phyloP scores from a whole-genome alignment of 768 basidiomycete species.

The Xerocomus potaroensis region DNA sequence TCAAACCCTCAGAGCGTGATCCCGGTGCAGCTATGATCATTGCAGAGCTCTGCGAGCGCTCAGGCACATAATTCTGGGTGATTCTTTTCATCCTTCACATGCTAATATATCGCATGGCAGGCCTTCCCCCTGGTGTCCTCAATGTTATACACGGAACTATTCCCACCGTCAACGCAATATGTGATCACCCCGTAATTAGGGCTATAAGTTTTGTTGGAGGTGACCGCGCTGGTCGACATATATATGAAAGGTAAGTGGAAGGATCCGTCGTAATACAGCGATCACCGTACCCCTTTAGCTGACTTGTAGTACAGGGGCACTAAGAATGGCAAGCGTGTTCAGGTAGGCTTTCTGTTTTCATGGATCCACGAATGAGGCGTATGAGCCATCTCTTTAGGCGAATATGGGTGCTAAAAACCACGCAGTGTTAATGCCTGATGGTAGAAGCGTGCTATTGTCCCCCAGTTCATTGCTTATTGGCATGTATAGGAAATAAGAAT shows the following conservation, averaged over 20 bases:
- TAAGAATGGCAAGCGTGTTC: slow-evolving; percentile 83
- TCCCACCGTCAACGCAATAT: slow-evolving; percentile 89
- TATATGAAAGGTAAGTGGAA: slow-evolving; percentile 68
- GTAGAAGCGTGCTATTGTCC: slow-evolving; percentile 38
- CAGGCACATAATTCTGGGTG: slow-evolving; percentile 40
- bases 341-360: slow-evolving; percentile 38
- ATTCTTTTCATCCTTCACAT: background rate
- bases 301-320: slow-evolving; percentile 54
- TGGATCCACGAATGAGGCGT: background rate
- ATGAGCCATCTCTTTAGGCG: slow-evolving; percentile 35
- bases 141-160: slow-evolving; percentile 90
- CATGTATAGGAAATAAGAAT: slow-evolving; percentile 76
- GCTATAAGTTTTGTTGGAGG: slow-evolving; percentile 97
- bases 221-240: slow-evolving; percentile 89
- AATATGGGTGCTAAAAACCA: slow-evolving; percentile 98
- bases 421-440: slow-evolving; percentile 89
- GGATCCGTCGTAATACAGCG: background rate
- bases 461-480: background rate
- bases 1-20: slow-evolving; percentile 96
- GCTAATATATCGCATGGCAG: slow-evolving; percentile 30
- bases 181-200: slow-evolving; percentile 86
- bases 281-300: slow-evolving; percentile 3
- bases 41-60: slow-evolving; percentile 87
- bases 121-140: slow-evolving; percentile 82
- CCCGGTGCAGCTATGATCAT: slow-evolving; percentile 98